Percentiles rank a stretch among this genome's conserved stretches.
Conservation (phyloP, 495 filamentous ascomycete species). For the Elasticomyces elasticus region DNA sequence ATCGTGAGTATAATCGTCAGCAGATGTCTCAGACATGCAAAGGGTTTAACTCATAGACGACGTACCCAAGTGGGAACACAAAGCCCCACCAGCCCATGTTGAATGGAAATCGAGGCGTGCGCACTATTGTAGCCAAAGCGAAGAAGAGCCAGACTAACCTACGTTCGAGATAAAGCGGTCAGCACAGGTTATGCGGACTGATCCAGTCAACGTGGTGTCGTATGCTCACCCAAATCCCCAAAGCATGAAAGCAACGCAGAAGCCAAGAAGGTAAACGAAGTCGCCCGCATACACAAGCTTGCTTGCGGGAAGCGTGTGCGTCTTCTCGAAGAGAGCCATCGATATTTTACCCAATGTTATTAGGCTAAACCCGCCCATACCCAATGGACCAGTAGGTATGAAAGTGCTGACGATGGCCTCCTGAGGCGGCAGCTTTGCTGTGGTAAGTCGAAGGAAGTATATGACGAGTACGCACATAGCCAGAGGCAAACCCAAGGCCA, state of each 20-base stretch:
- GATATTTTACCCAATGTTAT: slow-evolving; percentile 48
- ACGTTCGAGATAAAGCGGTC: too few species aligned
- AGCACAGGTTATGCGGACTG: too few species aligned
- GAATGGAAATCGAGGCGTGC: slow-evolving; percentile 44
- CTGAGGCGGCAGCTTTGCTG: slow-evolving; percentile 46
- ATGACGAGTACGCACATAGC: slow-evolving; percentile 46
- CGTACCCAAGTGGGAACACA: slow-evolving; percentile 40
- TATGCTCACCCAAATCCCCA: slow-evolving; percentile 55
- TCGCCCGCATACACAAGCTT: slow-evolving; percentile 32
- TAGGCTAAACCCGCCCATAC: slow-evolving; percentile 48
- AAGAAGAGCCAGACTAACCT: slow-evolving; percentile 57
- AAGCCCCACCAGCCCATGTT: slow-evolving; percentile 64
- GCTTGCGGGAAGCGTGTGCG: slow-evolving; percentile 33
- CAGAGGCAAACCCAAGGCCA: slow-evolving; percentile 49
- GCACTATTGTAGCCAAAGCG: slow-evolving; percentile 37
- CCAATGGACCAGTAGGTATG: slow-evolving; percentile 51
- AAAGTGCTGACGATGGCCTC: slow-evolving; percentile 54
- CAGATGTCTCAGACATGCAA: too few species aligned
- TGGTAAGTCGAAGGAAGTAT: slow-evolving; percentile 50
- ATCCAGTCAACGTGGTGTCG: too few species aligned
- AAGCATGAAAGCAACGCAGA: slow-evolving; percentile 42
- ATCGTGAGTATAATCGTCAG: too few species aligned
- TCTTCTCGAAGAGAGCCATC: slow-evolving; percentile 40
- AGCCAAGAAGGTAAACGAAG: slow-evolving; percentile 45
- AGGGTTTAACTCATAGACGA: not conserved